Conservation (phyloP, 2,329 filamentous ascomycete species). For the Calonectria pseudoturangicola region DNA sequence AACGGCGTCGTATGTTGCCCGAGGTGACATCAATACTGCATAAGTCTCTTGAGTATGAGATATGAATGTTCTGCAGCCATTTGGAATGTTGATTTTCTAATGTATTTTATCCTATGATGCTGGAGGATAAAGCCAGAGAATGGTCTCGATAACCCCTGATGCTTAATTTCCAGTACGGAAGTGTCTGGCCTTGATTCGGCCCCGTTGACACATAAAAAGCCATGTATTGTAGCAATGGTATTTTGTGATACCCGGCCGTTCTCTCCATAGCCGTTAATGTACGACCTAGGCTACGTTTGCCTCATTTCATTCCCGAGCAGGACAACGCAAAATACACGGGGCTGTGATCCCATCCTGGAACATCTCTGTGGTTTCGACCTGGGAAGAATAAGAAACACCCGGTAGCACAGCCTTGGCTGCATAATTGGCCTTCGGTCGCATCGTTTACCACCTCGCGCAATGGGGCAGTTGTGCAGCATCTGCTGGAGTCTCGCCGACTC, state of each 20-base stretch:
- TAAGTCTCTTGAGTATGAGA: neutral
- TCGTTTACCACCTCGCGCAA: slow-evolving; percentile 33
- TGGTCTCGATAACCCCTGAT: too few relatives aligned
- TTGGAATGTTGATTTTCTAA: neutral
- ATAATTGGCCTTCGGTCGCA: slow-evolving; percentile 47
- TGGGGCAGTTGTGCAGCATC: slow-evolving; percentile 14
- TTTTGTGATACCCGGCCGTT: slow-evolving; percentile 48
- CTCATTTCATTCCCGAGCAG: slow-evolving; percentile 49
- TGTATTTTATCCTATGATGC: too few relatives aligned
- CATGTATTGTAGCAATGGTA: slow-evolving; percentile 36
- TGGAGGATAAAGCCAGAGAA: neutral
- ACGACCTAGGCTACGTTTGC: slow-evolving; percentile 53
- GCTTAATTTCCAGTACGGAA: neutral
- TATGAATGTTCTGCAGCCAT: too few relatives aligned
- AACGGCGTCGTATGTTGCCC: neutral
- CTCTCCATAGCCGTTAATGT: slow-evolving; percentile 52
- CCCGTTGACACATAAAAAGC: neutral
- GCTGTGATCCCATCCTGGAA: slow-evolving; percentile 44
- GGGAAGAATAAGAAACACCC: slow-evolving; percentile 39
- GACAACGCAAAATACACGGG: slow-evolving; percentile 37
- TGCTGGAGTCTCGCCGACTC: slow-evolving; percentile 15
- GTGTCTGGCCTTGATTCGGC: neutral
- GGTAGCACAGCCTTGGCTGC: slow-evolving; percentile 49
- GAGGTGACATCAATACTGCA: neutral
- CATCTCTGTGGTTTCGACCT: slow-evolving; percentile 44